Conservation (phyloP, 139 green algal genomes). For the Picochlorum sp. region DNA sequence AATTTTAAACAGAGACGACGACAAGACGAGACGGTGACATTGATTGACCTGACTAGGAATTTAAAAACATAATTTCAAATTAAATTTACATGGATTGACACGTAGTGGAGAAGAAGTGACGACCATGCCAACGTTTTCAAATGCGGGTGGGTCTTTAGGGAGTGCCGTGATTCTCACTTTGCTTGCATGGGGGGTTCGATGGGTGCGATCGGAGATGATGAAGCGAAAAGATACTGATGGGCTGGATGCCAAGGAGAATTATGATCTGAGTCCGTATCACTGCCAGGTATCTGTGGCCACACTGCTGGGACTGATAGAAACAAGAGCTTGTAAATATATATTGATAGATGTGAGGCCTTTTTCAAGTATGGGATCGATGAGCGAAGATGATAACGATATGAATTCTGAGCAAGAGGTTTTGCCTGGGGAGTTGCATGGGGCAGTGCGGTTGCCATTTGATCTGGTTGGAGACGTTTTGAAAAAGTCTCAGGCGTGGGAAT, state of each 20-base stretch:
- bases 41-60: too few species aligned
- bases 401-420: slow-evolving; percentile 8
- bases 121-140: slow-evolving; percentile 24
- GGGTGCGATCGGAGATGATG: slow-evolving; percentile 28
- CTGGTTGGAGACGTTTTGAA: slow-evolving; percentile 14
- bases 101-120: background rate
- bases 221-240: slow-evolving; percentile 11
- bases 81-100: too few species aligned
- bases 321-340: slow-evolving; percentile 27
- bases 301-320: slow-evolving; percentile 35
- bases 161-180: slow-evolving; percentile 47
- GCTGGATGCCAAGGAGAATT: background rate
- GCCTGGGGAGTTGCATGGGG: slow-evolving; percentile 20
- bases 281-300: slow-evolving; percentile 22
- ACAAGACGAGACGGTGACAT: too few species aligned
- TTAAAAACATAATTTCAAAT: too few species aligned
- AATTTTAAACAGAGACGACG: too few species aligned
- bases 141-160: slow-evolving; percentile 45
- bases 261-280: slow-evolving; percentile 15
- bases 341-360: slow-evolving; percentile 27
- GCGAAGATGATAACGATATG: too few species aligned
- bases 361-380: background rate
- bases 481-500: slow-evolving; percentile 5
- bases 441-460: slow-evolving; percentile 23
- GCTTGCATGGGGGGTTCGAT: slow-evolving; percentile 48